Evolutionary conservation across 192 early-diverging fungal genomes (phyloP), one percentile per base, ranked within the genome.

Genomic region (Coemansia sp.): DNA sequence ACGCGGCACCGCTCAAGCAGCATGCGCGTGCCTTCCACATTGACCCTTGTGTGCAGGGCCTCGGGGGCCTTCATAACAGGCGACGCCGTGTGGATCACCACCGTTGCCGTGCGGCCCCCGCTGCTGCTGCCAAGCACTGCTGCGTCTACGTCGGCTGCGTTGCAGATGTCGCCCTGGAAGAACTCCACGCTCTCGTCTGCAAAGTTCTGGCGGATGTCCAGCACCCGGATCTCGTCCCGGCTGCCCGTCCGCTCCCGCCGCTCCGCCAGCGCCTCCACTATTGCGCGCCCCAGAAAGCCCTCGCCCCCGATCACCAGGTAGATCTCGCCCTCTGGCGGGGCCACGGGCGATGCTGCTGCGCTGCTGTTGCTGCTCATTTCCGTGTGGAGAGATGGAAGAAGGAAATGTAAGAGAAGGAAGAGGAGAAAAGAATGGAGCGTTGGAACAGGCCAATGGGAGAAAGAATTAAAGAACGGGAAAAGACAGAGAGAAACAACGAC

Each of bases 31-130:
- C 96, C 96, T 8, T 92, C 90, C 25, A 95, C 89, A 69, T 94
- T 94, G 70, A 93, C 89, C 25, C 78, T 85, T 43, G 90, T 91
- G 80, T 89, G 93, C 69, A 90, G 84, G 17, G 90, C 86, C 43
- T 85, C 84, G 50, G 84, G 83, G 4, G 89, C 85, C 66, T 90
- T 90, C 75, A 91, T 89, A 55, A 91, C 83, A 6, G 95, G 94
- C 2, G 93, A 94, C 4, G 95, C 96, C 0, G 94, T 94, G 81
- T 98, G 94, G 80, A 98, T 90, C 19, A 94, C 93, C 53, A 77
- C 84, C 4, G 82, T 90, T 56, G 84, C 87, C 11, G 88, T 89
- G 16, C 83, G 73, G 1, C 54, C 67, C 14, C 56, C 44, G 17
- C 60, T 45, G 7, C 60, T 45, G 7, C 20, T 72, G 32, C 32